These are phyloP conservation scores for Elsinoe fawcettii DNA, from an alignment of 2,329 filamentous ascomycete genomes.

Conservation along the genomic window DNA sequence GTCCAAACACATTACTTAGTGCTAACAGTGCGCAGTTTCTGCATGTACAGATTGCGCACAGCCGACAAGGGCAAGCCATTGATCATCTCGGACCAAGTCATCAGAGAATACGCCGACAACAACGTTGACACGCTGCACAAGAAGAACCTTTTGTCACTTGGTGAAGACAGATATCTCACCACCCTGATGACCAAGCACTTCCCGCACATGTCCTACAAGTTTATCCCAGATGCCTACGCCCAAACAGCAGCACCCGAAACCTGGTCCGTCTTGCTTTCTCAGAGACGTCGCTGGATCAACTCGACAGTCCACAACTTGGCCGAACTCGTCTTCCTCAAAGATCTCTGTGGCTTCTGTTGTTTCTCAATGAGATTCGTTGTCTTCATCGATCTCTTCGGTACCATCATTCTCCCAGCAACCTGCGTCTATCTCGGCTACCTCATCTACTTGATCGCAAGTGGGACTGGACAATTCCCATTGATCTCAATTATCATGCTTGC, in stretches of 20 bases:
- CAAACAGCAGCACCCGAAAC: slow-evolving; percentile 89
- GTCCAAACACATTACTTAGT: neutral
- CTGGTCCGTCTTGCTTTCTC: slow-evolving; percentile 91
- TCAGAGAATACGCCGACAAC: slow-evolving; percentile 81
- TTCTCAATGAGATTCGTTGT: slow-evolving; percentile 98
- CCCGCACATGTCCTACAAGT: slow-evolving; percentile 92
- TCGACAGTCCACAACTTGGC: slow-evolving; percentile 95
- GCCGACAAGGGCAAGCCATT: slow-evolving; percentile 89
- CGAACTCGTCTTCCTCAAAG: slow-evolving; percentile 80
- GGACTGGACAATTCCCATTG: slow-evolving; percentile 67
- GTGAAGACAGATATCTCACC: slow-evolving; percentile 94
- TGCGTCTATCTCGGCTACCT: slow-evolving; percentile 81
- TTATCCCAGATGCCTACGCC: slow-evolving; percentile 85
- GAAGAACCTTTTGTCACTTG: slow-evolving; percentile 86
- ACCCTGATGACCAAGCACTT: slow-evolving; percentile 98
- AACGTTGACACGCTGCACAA: slow-evolving; percentile 90
- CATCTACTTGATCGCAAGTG: slow-evolving; percentile 66
- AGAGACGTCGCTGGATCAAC: slow-evolving; percentile 98
- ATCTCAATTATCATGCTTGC: slow-evolving; percentile 86
- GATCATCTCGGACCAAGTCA: slow-evolving; percentile 82
- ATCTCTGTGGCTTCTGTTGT: slow-evolving; percentile 97
- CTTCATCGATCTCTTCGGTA: slow-evolving; percentile 87
- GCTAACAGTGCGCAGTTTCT: slow-evolving; percentile 60
- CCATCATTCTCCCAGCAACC: slow-evolving; percentile 82
- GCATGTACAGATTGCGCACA: slow-evolving; percentile 94